A percentile compares a stretch with the other conserved stretches of the same genome.
phyloP scores from a whole-genome alignment of 129 eudicot genomes.

The Artemisia annua region DNA sequence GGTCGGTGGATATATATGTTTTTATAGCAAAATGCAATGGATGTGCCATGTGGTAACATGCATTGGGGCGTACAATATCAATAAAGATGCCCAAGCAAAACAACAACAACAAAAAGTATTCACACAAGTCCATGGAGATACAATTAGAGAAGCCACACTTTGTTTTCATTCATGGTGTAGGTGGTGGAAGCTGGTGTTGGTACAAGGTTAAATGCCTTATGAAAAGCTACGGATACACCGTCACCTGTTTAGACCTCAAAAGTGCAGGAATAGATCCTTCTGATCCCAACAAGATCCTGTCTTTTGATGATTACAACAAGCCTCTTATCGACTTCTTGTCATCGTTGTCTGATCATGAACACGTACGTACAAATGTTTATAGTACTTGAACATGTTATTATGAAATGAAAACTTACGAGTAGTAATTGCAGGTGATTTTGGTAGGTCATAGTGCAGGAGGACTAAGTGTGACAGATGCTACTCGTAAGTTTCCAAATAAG shows the following conservation, averaged over 20 bases:
- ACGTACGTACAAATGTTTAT: no score
- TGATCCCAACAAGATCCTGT: conserved; percentile 46
- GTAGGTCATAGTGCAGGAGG: conserved; percentile 95
- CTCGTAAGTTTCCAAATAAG: conserved; percentile 48
- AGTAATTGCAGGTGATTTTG: conserved; percentile 55
- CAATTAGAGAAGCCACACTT: conserved; percentile 44
- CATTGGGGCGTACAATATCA: background rate
- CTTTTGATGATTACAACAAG: conserved; percentile 58
- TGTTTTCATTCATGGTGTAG: conserved; percentile 63
- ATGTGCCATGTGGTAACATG: background rate
- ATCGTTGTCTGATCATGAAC: conserved; percentile 18
- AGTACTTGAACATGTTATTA: no score
- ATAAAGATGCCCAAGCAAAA: background rate
- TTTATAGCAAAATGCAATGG: background rate
- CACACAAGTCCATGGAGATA: background rate
- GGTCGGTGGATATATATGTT: background rate
- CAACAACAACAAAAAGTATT: background rate
- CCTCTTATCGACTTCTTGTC: conserved; percentile 63
- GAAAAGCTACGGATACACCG: conserved; percentile 60
- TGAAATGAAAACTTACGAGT: background rate
- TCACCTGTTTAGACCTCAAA: conserved; percentile 62
- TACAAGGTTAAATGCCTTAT: conserved; percentile 58
- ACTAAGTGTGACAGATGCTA: conserved; percentile 67
- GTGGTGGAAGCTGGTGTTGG: conserved; percentile 85
- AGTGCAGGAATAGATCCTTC: conserved; percentile 54